Percentiles rank a stretch among this genome's conserved stretches.
phyloP scores from a whole-genome alignment of 2,329 filamentous ascomycete genomes.

The Herpomyces periplanetae region DNA sequence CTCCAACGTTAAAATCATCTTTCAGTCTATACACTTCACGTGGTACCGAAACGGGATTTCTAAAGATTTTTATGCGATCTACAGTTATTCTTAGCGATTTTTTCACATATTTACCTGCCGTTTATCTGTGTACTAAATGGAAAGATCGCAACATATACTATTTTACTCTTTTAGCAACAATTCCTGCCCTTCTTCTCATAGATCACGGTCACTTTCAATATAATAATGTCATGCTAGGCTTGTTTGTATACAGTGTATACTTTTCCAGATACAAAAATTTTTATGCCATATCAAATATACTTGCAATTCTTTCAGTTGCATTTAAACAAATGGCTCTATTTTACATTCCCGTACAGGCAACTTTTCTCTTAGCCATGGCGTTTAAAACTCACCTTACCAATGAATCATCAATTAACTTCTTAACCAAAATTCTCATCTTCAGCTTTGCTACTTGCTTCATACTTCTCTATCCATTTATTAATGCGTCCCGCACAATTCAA shows the following conservation, averaged over 20 bases:
- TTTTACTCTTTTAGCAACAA: conserved; percentile 48
- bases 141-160: conserved; percentile 32
- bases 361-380: conserved; percentile 56
- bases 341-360: conserved; percentile 70
- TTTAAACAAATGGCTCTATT: conserved; percentile 99
- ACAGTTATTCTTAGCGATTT: conserved; percentile 74
- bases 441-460: conserved; percentile 32
- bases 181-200: conserved; percentile 56
- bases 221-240: conserved; percentile 89
- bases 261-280: too few species aligned
- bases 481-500: conserved; percentile 21
- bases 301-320: conserved; percentile 48
- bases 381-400: conserved; percentile 31
- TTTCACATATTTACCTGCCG: conserved; percentile 46
- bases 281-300: conserved; percentile 54
- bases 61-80: conserved; percentile 86
- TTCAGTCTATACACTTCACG: conserved; percentile 52
- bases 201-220: conserved; percentile 94
- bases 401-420: too few species aligned
- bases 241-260: conserved; percentile 49
- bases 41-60: conserved; percentile 29
- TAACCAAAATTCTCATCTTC: conserved; percentile 31
- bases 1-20: conserved; percentile 11
- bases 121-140: conserved; percentile 33
- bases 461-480: conserved; percentile 33